Evolutionary conservation across 345 rosid genomes (phyloP).

Genomic region (Melaleuca alternifolia): DNA sequence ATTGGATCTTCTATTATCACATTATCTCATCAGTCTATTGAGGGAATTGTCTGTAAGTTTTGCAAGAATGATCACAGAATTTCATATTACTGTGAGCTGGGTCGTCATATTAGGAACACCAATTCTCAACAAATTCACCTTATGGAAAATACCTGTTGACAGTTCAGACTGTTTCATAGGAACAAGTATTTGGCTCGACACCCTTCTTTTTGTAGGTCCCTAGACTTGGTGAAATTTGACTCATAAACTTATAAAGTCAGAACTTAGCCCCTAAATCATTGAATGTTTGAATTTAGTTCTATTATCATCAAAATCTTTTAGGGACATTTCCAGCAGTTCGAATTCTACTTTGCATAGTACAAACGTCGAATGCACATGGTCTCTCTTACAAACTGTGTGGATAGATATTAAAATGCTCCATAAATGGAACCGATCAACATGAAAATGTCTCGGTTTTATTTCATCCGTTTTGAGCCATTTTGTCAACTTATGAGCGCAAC

Average conservation of each 20-base stretch:
- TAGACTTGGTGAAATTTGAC: no score
- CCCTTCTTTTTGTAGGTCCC: no score
- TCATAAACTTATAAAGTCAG: no score
- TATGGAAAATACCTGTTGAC: no score
- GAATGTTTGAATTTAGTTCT: not conserved
- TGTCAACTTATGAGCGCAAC: not conserved
- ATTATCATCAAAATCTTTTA: not conserved
- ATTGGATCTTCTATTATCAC: not conserved
- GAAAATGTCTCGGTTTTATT: not conserved
- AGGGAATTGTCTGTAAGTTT: not conserved
- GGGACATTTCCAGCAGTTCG: not conserved
- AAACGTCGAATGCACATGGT: not conserved
- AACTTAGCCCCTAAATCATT: not conserved
- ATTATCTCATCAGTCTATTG: not conserved
- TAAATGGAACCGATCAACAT: not conserved
- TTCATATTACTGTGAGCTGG: not conserved
- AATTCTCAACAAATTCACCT: no score
- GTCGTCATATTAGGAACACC: no score
- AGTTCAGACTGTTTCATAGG: no score
- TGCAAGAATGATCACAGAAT: not conserved
- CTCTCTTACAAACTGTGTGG: not conserved
- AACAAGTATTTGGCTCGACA: no score
- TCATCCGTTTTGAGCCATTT: not conserved
- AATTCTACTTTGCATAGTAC: not conserved
- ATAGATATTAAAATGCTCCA: not conserved